A percentile compares a stretch with the other conserved stretches of the same genome.
Conservation (phyloP, 2,329 filamentous ascomycete species). For the Cladophialophora immunda region DNA sequence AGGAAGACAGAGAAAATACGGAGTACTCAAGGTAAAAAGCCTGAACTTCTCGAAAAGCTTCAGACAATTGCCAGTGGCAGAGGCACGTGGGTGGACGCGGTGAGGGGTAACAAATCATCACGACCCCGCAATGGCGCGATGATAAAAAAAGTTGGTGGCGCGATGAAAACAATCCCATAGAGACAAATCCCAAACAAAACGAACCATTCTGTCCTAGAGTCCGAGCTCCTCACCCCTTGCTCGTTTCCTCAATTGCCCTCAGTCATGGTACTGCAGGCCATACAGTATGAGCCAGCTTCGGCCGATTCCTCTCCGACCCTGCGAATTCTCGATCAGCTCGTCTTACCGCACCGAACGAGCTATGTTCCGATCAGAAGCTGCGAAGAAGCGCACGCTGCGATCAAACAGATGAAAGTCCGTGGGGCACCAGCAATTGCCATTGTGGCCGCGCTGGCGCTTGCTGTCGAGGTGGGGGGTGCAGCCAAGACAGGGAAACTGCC, state of each 20-base stretch:
- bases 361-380: constrained; percentile 64
- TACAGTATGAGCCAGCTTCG: constrained; percentile 65
- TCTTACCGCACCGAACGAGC: constrained; percentile 66
- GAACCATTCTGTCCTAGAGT: not conserved
- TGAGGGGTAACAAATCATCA: constrained; percentile 14
- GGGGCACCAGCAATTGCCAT: constrained; percentile 96
- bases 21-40: not conserved
- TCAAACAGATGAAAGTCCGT: constrained; percentile 70
- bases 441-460: constrained; percentile 88
- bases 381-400: constrained; percentile 71
- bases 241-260: not conserved
- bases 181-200: not conserved
- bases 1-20: not conserved
- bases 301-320: constrained; percentile 46
- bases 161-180: not conserved
- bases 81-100: constrained; percentile 1
- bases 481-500: constrained; percentile 53
- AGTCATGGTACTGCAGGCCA: constrained; percentile 65
- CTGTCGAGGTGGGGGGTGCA: constrained; percentile 75
- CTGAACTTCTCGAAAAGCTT: not conserved
- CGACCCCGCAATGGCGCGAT: constrained; percentile 21
- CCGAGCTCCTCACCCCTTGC: not conserved
- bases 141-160: constrained; percentile 14
- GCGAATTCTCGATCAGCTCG: constrained; percentile 70
- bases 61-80: not conserved